Evolutionary conservation across 202 grass and related monocot species (phyloP).

Genomic region (Panicum hallii): DNA sequence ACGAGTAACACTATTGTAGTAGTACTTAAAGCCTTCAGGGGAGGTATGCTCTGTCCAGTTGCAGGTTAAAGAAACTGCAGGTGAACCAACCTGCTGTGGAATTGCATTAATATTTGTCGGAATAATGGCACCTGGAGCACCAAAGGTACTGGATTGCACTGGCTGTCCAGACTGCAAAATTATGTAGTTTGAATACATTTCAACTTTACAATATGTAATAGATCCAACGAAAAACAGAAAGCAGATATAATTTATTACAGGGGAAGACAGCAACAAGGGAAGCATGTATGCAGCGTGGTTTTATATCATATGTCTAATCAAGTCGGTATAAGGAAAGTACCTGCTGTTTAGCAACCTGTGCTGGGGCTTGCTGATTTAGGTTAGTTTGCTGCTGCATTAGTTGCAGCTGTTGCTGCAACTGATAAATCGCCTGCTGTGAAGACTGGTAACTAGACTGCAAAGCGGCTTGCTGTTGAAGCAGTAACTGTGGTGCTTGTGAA

Average conservation of each 20-base stretch:
- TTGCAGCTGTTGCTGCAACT: slow-evolving; percentile 95
- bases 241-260: slow-evolving; percentile 27
- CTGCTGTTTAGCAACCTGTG: slow-evolving; percentile 73
- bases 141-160: slow-evolving; percentile 57
- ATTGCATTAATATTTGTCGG: slow-evolving; percentile 53
- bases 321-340: slow-evolving; percentile 48
- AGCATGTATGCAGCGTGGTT: slow-evolving; percentile 6
- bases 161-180: slow-evolving; percentile 46
- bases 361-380: slow-evolving; percentile 59
- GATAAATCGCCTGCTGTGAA: slow-evolving; percentile 95
- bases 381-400: slow-evolving; percentile 83
- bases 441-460: slow-evolving; percentile 98
- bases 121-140: slow-evolving; percentile 57
- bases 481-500: slow-evolving; percentile 80
- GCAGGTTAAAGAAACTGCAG: slow-evolving; percentile 76
- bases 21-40: slow-evolving; percentile 97
- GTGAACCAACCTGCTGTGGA: slow-evolving; percentile 56
- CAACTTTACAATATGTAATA: slow-evolving; percentile 1
- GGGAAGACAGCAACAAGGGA: slow-evolving; percentile 25
- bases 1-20: slow-evolving; percentile 85
- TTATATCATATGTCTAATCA: slow-evolving; percentile 18
- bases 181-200: slow-evolving; percentile 25
- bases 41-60: slow-evolving; percentile 98
- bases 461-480: slow-evolving; percentile 94
- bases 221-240: slow-evolving; percentile 12